Base-by-base conservation (phyloP, 2,329 filamentous ascomycete genomes). In the Cylindrodendrum hubeiense region DNA sequence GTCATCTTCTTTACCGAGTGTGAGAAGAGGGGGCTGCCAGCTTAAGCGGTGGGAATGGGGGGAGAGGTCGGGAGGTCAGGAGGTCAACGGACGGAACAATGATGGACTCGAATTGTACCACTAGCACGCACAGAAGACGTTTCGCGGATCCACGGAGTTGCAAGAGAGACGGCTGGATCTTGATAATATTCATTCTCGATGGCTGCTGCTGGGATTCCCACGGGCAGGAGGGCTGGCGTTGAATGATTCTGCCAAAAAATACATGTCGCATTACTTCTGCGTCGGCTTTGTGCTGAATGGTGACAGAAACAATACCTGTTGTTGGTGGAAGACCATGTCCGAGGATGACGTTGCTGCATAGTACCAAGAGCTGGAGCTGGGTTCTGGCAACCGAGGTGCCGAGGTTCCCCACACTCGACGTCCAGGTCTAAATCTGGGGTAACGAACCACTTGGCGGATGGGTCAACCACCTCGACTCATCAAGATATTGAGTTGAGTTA, bases 1-100 rank as follows among this genome's bases (percentile, higher is more conserved):
- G 90, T 98, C 63, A 97, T 98, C 75, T 98, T 98, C 89, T 98
- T 95, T 75, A 96, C 93, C 6, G 95, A 98, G 80, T 93, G 92
- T 75, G 95, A 97, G 86, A 97, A 96, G 83, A 86, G 94, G 68
- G 95, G 95, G 2, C 84, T 98, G 66, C 92, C 92, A 21, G 88
- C 90, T 53, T 93, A 84, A 74, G 21, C 28, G n/a, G 26, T 13
- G 19, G 46, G 22, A 19, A 22, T 12, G 13, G 15, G 4, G 13
- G 17, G 34, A 39, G 37, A 37, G 37, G 37, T 5, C 5, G 41
- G 17, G 5, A 50, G 56, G 19, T 17, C 30, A 58, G 41, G 9
- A 49, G 19, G 28, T 30, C 28, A 15, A n/a, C 19, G n/a, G 28
- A 51, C 44, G 39, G n/a, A 53, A 37, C 6, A 26, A 24, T 15